These are phyloP conservation scores for Xylariaceae sp. DNA, from an alignment of 2,329 filamentous ascomycete species.

Conservation along the genomic window DNA sequence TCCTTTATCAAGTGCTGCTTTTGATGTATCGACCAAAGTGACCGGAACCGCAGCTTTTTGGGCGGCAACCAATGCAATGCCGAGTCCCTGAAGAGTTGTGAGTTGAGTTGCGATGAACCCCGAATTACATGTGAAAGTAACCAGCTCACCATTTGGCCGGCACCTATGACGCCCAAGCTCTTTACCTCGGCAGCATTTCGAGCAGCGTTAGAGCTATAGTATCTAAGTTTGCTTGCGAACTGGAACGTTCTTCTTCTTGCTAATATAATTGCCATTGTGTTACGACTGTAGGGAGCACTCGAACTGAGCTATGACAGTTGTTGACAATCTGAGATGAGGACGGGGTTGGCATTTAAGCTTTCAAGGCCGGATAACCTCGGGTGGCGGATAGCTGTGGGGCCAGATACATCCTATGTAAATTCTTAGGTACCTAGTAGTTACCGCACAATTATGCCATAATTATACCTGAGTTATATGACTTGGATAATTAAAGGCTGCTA, in stretches of 20 bases:
- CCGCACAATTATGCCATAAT: no score
- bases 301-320: slow-evolving; percentile 12
- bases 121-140: slow-evolving; percentile 41
- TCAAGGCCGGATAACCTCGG: slow-evolving; percentile 35
- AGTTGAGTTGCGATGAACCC: slow-evolving; percentile 27
- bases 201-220: slow-evolving; percentile 70
- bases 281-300: neutral
- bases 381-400: slow-evolving; percentile 32
- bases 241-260: slow-evolving; percentile 42
- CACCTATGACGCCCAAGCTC: slow-evolving; percentile 87
- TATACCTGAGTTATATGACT: no score
- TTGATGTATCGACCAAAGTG: slow-evolving; percentile 80
- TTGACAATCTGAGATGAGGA: slow-evolving; percentile 3
- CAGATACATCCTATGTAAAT: neutral
- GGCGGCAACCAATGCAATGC: slow-evolving; percentile 92
- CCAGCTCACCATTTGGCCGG: slow-evolving; percentile 84
- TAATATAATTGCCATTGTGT: slow-evolving; percentile 46
- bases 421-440: no score
- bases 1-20: slow-evolving; percentile 85
- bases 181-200: slow-evolving; percentile 74
- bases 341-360: slow-evolving; percentile 5
- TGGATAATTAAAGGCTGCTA: no score
- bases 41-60: slow-evolving; percentile 83
- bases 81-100: slow-evolving; percentile 69
- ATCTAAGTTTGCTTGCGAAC: slow-evolving; percentile 49